phyloP scores from a whole-genome alignment of 768 basidiomycete species.

The Kwoniella shandongensis region DNA sequence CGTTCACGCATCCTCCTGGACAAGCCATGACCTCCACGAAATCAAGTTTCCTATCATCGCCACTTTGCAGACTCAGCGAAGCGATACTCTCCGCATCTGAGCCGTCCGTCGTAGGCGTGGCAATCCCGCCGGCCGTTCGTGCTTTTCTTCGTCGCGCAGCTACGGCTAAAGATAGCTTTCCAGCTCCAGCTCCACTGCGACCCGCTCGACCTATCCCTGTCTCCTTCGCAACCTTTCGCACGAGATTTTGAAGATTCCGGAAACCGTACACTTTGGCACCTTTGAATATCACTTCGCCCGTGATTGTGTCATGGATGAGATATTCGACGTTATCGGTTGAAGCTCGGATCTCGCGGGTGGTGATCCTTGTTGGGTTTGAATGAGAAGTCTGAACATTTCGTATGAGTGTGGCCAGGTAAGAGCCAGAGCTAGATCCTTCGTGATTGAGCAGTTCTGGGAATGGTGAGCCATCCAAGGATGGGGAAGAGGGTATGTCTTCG shows the following conservation, averaged over 20 bases:
- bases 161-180: constrained; percentile 44
- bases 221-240: constrained; percentile 85
- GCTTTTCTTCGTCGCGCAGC: constrained; percentile 46
- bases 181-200: constrained; percentile 31
- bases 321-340: constrained; percentile 55
- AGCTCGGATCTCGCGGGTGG: constrained; percentile 47
- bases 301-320: constrained; percentile 53
- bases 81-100: constrained; percentile 31
- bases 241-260: constrained; percentile 93
- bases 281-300: constrained; percentile 72
- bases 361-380: constrained; percentile 36
- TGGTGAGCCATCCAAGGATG: constrained; percentile 21
- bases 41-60: constrained; percentile 48
- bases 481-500: constrained; percentile 54
- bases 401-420: constrained; percentile 82
- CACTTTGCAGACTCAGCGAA: constrained; percentile 10
- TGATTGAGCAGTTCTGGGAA: constrained; percentile 76
- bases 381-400: constrained; percentile 56
- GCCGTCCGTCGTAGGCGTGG: constrained; percentile 17
- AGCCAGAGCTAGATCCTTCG: constrained; percentile 84
- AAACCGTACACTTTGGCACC: constrained; percentile 97
- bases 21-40: constrained; percentile 80
- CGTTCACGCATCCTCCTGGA: constrained; percentile 94
- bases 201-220: constrained; percentile 64
- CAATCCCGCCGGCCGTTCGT: constrained; percentile 1